phyloP scores from a whole-genome alignment of 2,329 filamentous ascomycete species.

The Epichloe hybrida region DNA sequence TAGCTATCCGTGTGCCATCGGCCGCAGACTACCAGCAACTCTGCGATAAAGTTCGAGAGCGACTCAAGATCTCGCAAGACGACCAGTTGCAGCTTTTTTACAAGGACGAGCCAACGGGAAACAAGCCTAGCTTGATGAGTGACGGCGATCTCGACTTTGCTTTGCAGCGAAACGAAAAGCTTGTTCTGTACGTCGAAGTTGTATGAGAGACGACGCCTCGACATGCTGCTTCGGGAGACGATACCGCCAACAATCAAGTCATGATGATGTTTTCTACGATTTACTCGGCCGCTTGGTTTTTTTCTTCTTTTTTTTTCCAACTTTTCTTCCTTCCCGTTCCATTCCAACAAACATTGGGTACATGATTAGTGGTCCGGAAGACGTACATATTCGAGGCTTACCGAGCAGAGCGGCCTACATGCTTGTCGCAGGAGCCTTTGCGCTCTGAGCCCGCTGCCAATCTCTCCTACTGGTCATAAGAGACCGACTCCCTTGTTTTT shows the following conservation, averaged over 20 bases:
- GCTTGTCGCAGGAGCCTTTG: background rate
- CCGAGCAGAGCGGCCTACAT: constrained; percentile 12
- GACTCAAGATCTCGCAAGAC: constrained; percentile 56
- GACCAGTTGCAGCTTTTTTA: constrained; percentile 72
- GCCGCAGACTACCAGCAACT: constrained; percentile 69
- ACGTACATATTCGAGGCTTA: constrained; percentile 10
- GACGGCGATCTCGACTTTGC: constrained; percentile 73
- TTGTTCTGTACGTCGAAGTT: constrained; percentile 60
- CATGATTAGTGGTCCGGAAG: constrained; percentile 15
- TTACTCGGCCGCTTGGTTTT: background rate
- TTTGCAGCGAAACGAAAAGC: constrained; percentile 72
- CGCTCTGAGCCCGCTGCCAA: background rate
- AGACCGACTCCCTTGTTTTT: background rate
- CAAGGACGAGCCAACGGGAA: constrained; percentile 67
- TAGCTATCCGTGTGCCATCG: constrained; percentile 75
- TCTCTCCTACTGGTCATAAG: background rate
- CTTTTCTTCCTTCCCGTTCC: background rate
- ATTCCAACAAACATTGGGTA: constrained; percentile 9
- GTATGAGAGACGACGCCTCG: constrained; percentile 19
- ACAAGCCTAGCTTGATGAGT: constrained; percentile 61
- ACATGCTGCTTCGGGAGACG: background rate
- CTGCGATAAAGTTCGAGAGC: constrained; percentile 70
- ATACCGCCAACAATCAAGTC: background rate
- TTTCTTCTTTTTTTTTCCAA: background rate
- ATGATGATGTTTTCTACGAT: background rate